Base-by-base conservation (phyloP, 2,329 filamentous ascomycete genomes). In the Cordyceps cicadae region DNA sequence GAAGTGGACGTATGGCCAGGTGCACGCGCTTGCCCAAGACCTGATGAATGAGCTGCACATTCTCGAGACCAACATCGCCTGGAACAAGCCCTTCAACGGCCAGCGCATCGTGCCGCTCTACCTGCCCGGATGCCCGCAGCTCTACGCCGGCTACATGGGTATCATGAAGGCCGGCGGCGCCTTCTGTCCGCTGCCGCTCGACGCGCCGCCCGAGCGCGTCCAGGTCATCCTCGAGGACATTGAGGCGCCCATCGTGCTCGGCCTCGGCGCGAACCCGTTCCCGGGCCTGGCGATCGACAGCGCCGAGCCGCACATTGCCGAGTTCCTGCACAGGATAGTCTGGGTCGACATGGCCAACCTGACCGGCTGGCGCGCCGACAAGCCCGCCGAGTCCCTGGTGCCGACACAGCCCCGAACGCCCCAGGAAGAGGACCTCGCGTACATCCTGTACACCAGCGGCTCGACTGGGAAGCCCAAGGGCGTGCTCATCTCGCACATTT, bases 401-500 rank as follows among this genome's bases (percentile, higher is more conserved):
- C 46, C 34, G 14, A 46, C 26, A 7, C 50, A 50, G 15, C 56
- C 61, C 8, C 50, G 51, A 29, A 50, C 24, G 41, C 52, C 61
- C n/a, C 54, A 39, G 79, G 65, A 68, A 17, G 64, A 70, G 11
- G 63, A 67, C 41, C 70, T 70, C 3, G 68, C 66, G 43, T 73
- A 72, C 53, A 65, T 72, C 6, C 75, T 78, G 48, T 79, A 79
- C 64, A 79, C 78, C 19, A 79, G 77, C 24, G 74, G 74, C 21
- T 81, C 77, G 5, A 81, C 79, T 0, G 79, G 79, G 4, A 73
- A 70, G n/a, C 78, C 78, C 7, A 81, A 81, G 64, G 79, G 78
- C 2, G 77, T 81, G 49, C 88, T 96, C 88, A 96, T 81, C 91
- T 89, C 59, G 11, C n/a, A 96, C 90, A 49, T 91, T 7, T 56